Percentiles rank a stretch among this genome's conserved stretches.
Evolutionary conservation across 495 filamentous ascomycete genomes (phyloP).

Genomic region (Tricharina praecox): DNA sequence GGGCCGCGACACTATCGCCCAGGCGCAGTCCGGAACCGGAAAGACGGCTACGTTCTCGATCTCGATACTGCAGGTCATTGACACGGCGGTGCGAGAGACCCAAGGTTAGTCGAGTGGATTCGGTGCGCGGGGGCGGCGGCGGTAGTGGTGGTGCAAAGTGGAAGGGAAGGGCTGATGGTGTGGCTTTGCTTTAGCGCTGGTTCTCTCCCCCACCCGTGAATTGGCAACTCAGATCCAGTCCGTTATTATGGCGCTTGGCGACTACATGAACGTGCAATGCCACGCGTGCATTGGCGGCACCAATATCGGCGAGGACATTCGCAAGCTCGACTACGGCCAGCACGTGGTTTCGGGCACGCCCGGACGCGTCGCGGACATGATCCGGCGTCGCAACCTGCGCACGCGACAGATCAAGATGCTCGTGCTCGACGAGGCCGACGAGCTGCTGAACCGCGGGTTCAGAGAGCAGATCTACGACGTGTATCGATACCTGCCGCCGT

Average conservation of each 20-base stretch:
- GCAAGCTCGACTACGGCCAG: constrained; percentile 82
- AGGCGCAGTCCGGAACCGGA: constrained; percentile 97
- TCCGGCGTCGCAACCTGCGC: constrained; percentile 82
- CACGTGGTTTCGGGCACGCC: constrained; percentile 95
- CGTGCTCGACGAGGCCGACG: constrained; percentile 96
- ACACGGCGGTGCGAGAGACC: constrained; percentile 79
- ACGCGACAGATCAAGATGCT: constrained; percentile 98
- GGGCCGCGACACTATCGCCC: constrained; percentile 97
- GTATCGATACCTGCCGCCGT: constrained; percentile 92
- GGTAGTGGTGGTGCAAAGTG: too few relatives aligned
- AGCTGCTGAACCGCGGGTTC: constrained; percentile 98
- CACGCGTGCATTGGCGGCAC: constrained; percentile 99
- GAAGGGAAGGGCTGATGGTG: background rate
- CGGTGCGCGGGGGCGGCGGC: too few relatives aligned
- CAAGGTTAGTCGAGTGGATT: constrained; percentile 32
- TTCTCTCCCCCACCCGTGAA: constrained; percentile 93
- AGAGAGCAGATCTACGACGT: constrained; percentile 99
- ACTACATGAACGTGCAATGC: constrained; percentile 99
- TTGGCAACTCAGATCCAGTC: constrained; percentile 97
- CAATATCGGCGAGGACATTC: constrained; percentile 94
- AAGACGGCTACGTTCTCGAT: constrained; percentile 99
- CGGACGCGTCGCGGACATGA: constrained; percentile 97
- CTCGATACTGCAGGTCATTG: constrained; percentile 93
- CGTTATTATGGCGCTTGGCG: constrained; percentile 92
- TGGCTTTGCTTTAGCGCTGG: constrained; percentile 41